phyloP scores from a whole-genome alignment of 495 filamentous ascomycete genomes.

The Corynascus novoguineensis region DNA sequence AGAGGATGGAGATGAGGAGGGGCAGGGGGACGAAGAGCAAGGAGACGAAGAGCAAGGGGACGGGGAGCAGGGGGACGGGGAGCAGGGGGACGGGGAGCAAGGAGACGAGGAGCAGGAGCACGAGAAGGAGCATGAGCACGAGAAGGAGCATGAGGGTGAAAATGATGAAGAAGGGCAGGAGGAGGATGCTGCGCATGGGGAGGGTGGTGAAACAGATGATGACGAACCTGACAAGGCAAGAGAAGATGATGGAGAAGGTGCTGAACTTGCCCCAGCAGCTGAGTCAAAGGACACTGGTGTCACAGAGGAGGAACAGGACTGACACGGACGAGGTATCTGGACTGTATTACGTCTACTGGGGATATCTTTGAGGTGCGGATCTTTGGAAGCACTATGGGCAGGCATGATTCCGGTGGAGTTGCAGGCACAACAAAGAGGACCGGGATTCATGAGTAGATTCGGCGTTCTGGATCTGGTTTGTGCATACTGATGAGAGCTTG shows the following conservation, averaged over 20 bases:
- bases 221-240: conserved; percentile 11
- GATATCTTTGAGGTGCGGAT: no score
- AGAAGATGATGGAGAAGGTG: neutral
- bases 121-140: conserved; percentile 22
- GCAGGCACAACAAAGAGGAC: no score
- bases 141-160: conserved; percentile 20
- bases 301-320: conserved; percentile 6
- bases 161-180: no score
- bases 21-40: conserved; percentile 20
- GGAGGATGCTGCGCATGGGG: no score
- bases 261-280: neutral
- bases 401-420: no score
- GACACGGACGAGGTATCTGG: no score
- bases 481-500: no score
- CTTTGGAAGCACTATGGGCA: no score
- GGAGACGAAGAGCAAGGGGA: conserved; percentile 14
- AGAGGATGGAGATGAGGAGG: conserved; percentile 29
- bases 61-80: conserved; percentile 21
- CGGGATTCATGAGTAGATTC: no score
- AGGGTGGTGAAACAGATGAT: conserved; percentile 8
- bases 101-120: conserved; percentile 18
- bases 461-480: no score
- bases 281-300: neutral
- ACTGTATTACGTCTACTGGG: no score
- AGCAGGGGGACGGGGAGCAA: conserved; percentile 13